phyloP scores from a whole-genome alignment of 805 yeast genomes.

The Grigorovia yakushimaensis region DNA sequence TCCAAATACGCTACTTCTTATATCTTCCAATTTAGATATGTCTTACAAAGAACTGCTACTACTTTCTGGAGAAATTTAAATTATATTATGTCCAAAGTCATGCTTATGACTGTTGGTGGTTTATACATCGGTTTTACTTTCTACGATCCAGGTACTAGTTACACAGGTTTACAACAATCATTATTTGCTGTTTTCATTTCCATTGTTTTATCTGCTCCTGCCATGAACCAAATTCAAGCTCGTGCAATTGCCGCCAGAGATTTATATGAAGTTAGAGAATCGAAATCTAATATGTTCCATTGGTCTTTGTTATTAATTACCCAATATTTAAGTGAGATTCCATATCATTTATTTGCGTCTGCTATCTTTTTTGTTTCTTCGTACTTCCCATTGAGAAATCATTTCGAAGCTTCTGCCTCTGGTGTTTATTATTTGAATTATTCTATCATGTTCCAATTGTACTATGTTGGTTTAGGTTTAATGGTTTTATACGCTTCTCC shows the following conservation, averaged over 20 bases:
- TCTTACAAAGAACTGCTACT: slow-evolving; percentile 19
- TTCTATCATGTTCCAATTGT: slow-evolving; percentile 38
- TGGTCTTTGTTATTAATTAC: slow-evolving; percentile 32
- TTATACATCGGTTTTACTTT: slow-evolving; percentile 47
- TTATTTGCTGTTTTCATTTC: slow-evolving; percentile 32
- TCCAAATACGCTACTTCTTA: slow-evolving; percentile 18
- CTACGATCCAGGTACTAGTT: slow-evolving; percentile 40
- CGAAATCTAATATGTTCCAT: slow-evolving; percentile 33
- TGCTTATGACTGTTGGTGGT: slow-evolving; percentile 35
- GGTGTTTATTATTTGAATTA: slow-evolving; percentile 42
- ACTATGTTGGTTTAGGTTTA: slow-evolving; percentile 31
- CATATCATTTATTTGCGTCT: slow-evolving; percentile 24
- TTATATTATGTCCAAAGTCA: slow-evolving; percentile 34
- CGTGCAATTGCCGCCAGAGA: slow-evolving; percentile 32
- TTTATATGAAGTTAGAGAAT: slow-evolving; percentile 34
- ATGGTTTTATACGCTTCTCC: slow-evolving; percentile 23
- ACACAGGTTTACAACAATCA: slow-evolving; percentile 33
- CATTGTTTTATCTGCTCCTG: slow-evolving; percentile 32
- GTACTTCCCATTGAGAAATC: slow-evolving; percentile 34
- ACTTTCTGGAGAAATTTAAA: slow-evolving; percentile 34
- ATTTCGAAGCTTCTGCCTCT: slow-evolving; percentile 28
- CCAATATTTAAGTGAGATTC: slow-evolving; percentile 30
- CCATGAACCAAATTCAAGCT: slow-evolving; percentile 32
- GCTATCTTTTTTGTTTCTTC: slow-evolving; percentile 29
- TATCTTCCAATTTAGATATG: slow-evolving; percentile 27